Percentiles rank a stretch among this genome's conserved stretches.
Conservation (phyloP, 164 flowering plant genomes). For the Liriodendron chinense region DNA sequence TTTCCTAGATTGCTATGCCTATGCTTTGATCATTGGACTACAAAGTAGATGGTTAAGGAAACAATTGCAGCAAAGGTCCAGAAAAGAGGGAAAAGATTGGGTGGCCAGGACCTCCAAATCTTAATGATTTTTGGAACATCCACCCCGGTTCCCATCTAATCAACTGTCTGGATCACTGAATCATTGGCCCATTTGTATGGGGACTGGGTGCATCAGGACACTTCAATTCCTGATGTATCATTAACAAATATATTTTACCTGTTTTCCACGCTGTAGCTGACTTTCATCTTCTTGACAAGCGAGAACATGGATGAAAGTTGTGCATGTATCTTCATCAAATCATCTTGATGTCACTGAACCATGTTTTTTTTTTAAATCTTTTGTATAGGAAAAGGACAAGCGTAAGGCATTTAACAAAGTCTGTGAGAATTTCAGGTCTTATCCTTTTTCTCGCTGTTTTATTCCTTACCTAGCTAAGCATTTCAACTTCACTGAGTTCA, state of each 20-base stretch:
- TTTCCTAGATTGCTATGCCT: no score
- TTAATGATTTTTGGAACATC: no score
- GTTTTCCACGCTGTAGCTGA: not conserved
- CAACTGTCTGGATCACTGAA: not conserved
- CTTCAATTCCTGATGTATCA: not conserved
- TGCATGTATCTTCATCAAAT: not conserved
- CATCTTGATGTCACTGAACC: not conserved
- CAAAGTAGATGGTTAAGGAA: not conserved
- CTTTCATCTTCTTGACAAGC: not conserved
- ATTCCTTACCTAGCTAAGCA: no score
- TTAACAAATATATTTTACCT: not conserved
- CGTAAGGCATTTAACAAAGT: constrained; percentile 79
- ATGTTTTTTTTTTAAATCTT: constrained; percentile 9
- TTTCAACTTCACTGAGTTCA: not conserved
- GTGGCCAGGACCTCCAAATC: not conserved
- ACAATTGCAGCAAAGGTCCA: not conserved
- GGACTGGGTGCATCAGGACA: not conserved
- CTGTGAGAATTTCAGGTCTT: constrained; percentile 84
- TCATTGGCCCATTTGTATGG: not conserved
- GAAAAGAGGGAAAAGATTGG: not conserved
- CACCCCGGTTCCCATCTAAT: no score
- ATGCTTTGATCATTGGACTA: no score
- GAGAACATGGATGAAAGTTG: not conserved
- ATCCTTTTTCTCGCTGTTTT: not conserved
- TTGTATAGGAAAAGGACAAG: constrained; percentile 75